Evolutionary conservation across 2,329 filamentous ascomycete genomes (phyloP).

Genomic region (Colletotrichum cordylinicola): DNA sequence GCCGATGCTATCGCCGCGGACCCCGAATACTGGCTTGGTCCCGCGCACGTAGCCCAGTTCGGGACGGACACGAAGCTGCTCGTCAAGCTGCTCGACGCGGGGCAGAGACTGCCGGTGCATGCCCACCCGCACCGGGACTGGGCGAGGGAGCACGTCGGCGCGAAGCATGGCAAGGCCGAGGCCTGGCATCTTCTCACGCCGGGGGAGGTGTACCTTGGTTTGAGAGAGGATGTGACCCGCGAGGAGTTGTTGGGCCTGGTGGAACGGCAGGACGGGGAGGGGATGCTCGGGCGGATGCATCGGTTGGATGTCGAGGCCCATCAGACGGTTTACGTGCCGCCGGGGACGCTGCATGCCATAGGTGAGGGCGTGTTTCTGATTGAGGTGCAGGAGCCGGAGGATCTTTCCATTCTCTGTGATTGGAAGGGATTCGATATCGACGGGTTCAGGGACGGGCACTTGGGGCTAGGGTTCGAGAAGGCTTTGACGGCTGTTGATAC

Average conservation of each 20-base stretch:
- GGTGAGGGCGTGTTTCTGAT: background rate
- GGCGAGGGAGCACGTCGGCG: conserved; percentile 20
- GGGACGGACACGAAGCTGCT: conserved; percentile 24
- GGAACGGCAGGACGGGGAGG: background rate
- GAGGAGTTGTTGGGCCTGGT: background rate
- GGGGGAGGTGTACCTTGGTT: background rate
- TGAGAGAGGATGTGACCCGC: background rate
- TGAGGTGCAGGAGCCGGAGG: background rate
- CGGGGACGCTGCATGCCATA: background rate
- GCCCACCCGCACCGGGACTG: conserved; percentile 26
- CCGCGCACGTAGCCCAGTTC: background rate
- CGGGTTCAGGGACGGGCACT: background rate
- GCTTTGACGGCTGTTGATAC: background rate
- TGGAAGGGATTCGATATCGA: background rate
- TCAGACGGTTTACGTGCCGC: background rate
- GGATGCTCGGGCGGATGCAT: background rate
- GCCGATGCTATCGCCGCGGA: background rate
- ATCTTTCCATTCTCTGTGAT: background rate
- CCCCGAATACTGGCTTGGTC: background rate
- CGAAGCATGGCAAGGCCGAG: conserved; percentile 27
- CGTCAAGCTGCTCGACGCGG: conserved; percentile 27
- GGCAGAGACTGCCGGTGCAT: conserved; percentile 26
- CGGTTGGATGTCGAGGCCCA: background rate
- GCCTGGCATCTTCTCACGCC: background rate
- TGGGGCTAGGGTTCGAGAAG: background rate